phyloP scores from a whole-genome alignment of 495 filamentous ascomycete species.

The Penicillium taxi region DNA sequence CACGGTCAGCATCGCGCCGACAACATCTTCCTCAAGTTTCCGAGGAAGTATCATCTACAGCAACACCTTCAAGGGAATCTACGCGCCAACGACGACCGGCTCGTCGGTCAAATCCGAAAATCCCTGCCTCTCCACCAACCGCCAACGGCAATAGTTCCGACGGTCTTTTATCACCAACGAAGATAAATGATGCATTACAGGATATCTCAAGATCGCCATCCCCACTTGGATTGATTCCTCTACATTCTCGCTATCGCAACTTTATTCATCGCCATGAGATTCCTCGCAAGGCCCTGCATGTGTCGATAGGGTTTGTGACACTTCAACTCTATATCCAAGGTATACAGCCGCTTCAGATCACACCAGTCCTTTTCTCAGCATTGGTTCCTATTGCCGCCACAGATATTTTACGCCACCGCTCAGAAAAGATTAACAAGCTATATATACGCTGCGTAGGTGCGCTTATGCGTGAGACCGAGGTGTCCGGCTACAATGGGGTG shows the following conservation, averaged over 20 bases:
- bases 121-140: constrained; percentile 30
- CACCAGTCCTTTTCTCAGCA: constrained; percentile 71
- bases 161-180: constrained; percentile 63
- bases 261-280: constrained; percentile 48
- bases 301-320: constrained; percentile 92
- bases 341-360: constrained; percentile 62
- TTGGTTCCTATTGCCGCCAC: constrained; percentile 81
- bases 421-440: constrained; percentile 69
- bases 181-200: constrained; percentile 51
- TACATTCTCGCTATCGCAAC: constrained; percentile 55
- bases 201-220: constrained; percentile 81
- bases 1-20: constrained; percentile 54
- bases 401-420: constrained; percentile 76
- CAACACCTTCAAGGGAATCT: constrained; percentile 10
- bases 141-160: constrained; percentile 45
- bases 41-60: constrained; percentile 24
- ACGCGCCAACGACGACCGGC: constrained; percentile 37
- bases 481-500: constrained; percentile 86
- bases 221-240: constrained; percentile 89
- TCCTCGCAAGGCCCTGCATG: constrained; percentile 49
- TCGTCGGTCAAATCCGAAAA: constrained; percentile 35
- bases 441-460: constrained; percentile 81
- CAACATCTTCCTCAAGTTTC: constrained; percentile 34
- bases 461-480: constrained; percentile 95
- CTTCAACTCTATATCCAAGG: constrained; percentile 74